Evolutionary conservation across 2,329 filamentous ascomycete species (phyloP).

Genomic region (Pestalotiopsis fici): DNA sequence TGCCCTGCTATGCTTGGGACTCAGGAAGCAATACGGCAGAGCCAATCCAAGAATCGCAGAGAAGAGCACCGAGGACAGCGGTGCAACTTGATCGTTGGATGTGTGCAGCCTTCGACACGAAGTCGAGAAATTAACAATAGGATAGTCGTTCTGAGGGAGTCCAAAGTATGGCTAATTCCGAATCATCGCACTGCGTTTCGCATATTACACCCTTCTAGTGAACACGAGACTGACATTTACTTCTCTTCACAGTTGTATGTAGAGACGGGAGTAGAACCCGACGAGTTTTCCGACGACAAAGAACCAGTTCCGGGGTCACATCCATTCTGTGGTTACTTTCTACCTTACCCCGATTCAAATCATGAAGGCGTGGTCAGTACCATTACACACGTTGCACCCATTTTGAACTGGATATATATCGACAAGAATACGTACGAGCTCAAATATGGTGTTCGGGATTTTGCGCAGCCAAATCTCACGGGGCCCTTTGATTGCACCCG

Average conservation of each 20-base stretch:
- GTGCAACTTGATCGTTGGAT: constrained; percentile 48
- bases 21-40: constrained; percentile 50
- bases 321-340: constrained; percentile 57
- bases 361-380: constrained; percentile 49
- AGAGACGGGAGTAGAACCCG: constrained; percentile 35
- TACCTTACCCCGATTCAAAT: constrained; percentile 56
- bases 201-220: too few relatives aligned
- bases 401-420: constrained; percentile 53
- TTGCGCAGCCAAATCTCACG: constrained; percentile 43
- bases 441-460: constrained; percentile 44
- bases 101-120: constrained; percentile 41
- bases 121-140: constrained; percentile 45
- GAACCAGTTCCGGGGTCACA: constrained; percentile 39
- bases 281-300: constrained; percentile 23
- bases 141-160: constrained; percentile 43
- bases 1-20: constrained; percentile 47
- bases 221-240: background rate
- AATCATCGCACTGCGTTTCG: background rate
- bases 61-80: constrained; percentile 51
- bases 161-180: constrained; percentile 32
- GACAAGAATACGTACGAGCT: constrained; percentile 46
- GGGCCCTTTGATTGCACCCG: constrained; percentile 54
- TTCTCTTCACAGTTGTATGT: constrained; percentile 40
- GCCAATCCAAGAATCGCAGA: constrained; percentile 46
- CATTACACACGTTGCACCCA: constrained; percentile 48